Base-by-base conservation (phyloP, 2,329 filamentous ascomycete genomes). In the Chalaropsis ovoidea region DNA sequence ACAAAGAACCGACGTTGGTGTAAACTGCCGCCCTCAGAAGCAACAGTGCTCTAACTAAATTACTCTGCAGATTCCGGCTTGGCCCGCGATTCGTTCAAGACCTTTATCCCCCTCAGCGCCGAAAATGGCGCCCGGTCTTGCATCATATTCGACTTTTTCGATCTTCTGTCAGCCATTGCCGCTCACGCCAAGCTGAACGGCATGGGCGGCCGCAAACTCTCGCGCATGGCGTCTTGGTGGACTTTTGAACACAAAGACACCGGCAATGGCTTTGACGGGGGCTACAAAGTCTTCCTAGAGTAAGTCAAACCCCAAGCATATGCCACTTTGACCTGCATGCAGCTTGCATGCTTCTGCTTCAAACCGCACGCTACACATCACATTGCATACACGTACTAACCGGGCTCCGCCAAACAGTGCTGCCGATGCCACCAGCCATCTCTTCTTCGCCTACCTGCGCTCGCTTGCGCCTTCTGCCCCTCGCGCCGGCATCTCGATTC, bases 171-270 rank as follows among this genome's bases (percentile, higher is more conserved):
- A 2, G 90, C 93, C 7, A 85, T 96, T 70, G 92, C 94, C 42
- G 94, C 94, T 15, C 90, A 96, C 72, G 90, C 90, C 70, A 97
- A 97, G 77, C 85, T 80, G 65, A 99, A 99, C 74, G 94, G 94
- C 54, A 84, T 99, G 69, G 90, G 91, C 68, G 94, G 94, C 31
- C 86, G 92, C 69, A 97, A 97, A 75, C 82, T 99, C 65, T 97
- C 94, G 10, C 85, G 94, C 70, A 90, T 95, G 82, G 94, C 93
- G 49, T 91, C 92, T 58, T 99, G 94, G 94, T 99, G 94, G 94
- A 91, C 93, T 0, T 99, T 99, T 74, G 93, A 96, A 72, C 90
- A 95, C 70, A 83, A 81, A 60, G 92, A 97, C 73, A 86, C 86
- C 6, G 89, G 88, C 52, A 93, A 88, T 73, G 94, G 94, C 17